Conservation (phyloP, 768 basidiomycete genomes). For the Pleurotus citrinopileatus region DNA sequence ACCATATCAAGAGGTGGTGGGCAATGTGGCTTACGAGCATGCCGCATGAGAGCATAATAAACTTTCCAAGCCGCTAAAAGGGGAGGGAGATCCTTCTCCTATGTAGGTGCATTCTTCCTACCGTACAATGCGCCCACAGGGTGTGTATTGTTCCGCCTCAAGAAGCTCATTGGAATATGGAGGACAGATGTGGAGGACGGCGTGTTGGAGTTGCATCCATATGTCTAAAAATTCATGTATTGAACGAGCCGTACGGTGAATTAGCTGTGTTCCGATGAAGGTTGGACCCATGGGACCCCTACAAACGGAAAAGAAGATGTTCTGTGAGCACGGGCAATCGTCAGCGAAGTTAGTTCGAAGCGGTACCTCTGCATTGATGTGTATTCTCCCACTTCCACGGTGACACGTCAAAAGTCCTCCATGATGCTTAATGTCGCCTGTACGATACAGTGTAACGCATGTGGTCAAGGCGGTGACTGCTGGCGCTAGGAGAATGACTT, state of each 20-base stretch:
- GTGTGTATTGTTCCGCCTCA: not conserved
- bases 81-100: too few relatives aligned
- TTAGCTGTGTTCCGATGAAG: not conserved
- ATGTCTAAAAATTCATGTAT: not conserved
- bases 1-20: not conserved
- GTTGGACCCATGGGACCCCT: not conserved
- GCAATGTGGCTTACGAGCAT: not conserved
- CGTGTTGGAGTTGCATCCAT: not conserved
- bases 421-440: too few relatives aligned
- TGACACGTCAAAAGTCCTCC: too few relatives aligned
- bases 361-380: too few relatives aligned
- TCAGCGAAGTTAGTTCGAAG: too few relatives aligned
- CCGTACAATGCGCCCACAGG: not conserved
- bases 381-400: too few relatives aligned
- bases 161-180: not conserved
- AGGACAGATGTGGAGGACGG: not conserved
- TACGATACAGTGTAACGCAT: too few relatives aligned
- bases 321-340: too few relatives aligned
- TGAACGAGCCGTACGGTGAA: not conserved
- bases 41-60: not conserved
- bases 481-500: too few relatives aligned
- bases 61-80: too few relatives aligned
- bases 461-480: too few relatives aligned
- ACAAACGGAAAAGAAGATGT: not conserved
- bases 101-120: not conserved